phyloP scores from a whole-genome alignment of 1,284 basidiomycete genomes.

The Mycena sp. region DNA sequence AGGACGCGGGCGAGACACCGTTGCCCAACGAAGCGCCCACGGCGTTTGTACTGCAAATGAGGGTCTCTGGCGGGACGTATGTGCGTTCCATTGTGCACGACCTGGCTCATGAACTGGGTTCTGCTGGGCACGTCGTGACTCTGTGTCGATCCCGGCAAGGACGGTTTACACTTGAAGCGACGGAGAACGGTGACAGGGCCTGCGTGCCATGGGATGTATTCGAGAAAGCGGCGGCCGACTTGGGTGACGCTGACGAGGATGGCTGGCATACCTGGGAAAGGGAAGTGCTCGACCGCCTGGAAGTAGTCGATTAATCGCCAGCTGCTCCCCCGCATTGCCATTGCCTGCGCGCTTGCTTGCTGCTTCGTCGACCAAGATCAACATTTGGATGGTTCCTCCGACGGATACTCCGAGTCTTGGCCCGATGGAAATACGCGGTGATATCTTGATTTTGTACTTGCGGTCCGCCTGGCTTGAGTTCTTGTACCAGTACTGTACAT shows the following conservation, averaged over 20 bases:
- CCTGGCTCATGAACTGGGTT: conserved; percentile 82
- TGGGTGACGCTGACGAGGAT: conserved; percentile 64
- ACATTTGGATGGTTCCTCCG: no score
- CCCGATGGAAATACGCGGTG: no score
- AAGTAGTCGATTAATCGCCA: conserved; percentile 16
- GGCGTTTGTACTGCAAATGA: conserved; percentile 91
- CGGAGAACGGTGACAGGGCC: conserved; percentile 52
- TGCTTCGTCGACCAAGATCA: no score
- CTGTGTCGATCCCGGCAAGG: conserved; percentile 89
- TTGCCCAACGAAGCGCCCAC: conserved; percentile 63
- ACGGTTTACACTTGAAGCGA: conserved; percentile 64
- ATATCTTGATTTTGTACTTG: no score
- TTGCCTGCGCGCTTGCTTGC: no score
- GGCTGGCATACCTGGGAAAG: conserved; percentile 80
- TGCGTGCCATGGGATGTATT: conserved; percentile 89
- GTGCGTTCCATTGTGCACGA: conserved; percentile 94
- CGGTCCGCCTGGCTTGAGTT: no score
- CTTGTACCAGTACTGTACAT: no score
- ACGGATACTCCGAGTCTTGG: no score
- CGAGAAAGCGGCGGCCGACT: conserved; percentile 65
- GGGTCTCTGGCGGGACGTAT: conserved; percentile 96
- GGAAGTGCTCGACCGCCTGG: conserved; percentile 60
- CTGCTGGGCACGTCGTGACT: conserved; percentile 91
- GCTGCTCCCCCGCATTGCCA: no score
- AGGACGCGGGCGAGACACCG: conserved; percentile 45